A percentile compares a stretch with the other conserved stretches of the same genome.
Conservation (phyloP, 768 basidiomycete genomes). For the Lactifluus echinatus region DNA sequence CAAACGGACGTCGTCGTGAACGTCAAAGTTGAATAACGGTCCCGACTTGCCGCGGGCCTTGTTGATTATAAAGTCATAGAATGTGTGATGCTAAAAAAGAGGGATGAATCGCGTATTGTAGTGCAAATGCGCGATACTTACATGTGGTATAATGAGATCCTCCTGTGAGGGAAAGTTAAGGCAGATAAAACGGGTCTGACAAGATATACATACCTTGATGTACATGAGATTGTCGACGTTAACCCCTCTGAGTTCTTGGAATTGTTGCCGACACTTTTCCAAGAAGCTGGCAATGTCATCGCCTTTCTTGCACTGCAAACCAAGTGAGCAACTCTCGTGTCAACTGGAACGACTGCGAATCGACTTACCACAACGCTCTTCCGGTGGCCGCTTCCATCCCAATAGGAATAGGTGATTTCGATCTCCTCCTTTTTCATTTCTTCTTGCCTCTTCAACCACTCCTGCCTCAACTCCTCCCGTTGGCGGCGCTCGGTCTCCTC, state of each 20-base stretch:
- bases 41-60: constrained; percentile 98
- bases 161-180: constrained; percentile 46
- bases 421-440: constrained; percentile 65
- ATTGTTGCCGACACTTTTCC: constrained; percentile 88
- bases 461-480: constrained; percentile 78
- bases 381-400: constrained; percentile 97
- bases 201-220: constrained; percentile 59
- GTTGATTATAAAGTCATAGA: constrained; percentile 98
- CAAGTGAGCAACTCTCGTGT: constrained; percentile 21
- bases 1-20: constrained; percentile 95
- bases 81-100: constrained; percentile 76
- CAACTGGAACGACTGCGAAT: not conserved
- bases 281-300: constrained; percentile 82
- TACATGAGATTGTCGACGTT: constrained; percentile 98
- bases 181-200: not conserved
- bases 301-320: constrained; percentile 87
- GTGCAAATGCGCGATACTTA: constrained; percentile 30
- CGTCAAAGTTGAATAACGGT: constrained; percentile 96
- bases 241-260: constrained; percentile 83
- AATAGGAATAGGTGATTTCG: constrained; percentile 92
- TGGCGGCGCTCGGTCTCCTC: constrained; percentile 88
- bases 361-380: constrained; percentile 77
- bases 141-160: constrained; percentile 95
- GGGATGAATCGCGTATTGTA: not conserved
- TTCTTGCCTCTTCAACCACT: constrained; percentile 75